These are phyloP conservation scores for Pseudocercospora musae DNA, from an alignment of 2,329 filamentous ascomycete genomes.

Conservation along the genomic window DNA sequence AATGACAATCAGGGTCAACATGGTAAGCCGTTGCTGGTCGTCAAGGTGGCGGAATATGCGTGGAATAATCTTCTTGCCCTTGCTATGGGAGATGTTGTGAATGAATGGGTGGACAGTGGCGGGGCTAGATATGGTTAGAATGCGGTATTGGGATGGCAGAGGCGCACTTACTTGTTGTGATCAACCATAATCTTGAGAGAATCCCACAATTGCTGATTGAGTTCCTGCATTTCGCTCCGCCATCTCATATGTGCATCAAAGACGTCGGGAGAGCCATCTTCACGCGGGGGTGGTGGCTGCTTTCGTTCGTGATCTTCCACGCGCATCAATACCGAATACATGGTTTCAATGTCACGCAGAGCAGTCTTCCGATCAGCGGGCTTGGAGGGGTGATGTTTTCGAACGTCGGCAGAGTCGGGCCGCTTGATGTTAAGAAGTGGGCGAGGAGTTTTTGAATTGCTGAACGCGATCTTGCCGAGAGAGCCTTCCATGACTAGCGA, in stretches of 20 bases:
- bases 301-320: slow-evolving; percentile 89
- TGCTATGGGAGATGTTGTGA: slow-evolving; percentile 86
- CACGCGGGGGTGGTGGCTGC: slow-evolving; percentile 66
- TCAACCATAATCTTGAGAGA: slow-evolving; percentile 91
- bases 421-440: slow-evolving; percentile 94
- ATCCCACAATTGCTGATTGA: slow-evolving; percentile 79
- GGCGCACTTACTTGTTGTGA: slow-evolving; percentile 47
- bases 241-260: slow-evolving; percentile 76
- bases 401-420: slow-evolving; percentile 64
- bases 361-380: slow-evolving; percentile 75
- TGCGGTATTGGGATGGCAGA: neutral
- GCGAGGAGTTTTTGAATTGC: slow-evolving; percentile 96
- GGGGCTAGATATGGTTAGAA: slow-evolving; percentile 50
- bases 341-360: slow-evolving; percentile 79
- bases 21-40: slow-evolving; percentile 88
- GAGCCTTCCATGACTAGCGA: slow-evolving; percentile 95
- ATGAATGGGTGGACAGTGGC: slow-evolving; percentile 83
- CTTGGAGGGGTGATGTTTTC: slow-evolving; percentile 47
- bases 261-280: slow-evolving; percentile 63
- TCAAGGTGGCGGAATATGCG: slow-evolving; percentile 92
- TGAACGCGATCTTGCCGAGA: slow-evolving; percentile 96
- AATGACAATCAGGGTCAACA: slow-evolving; percentile 91
- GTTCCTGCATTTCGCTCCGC: slow-evolving; percentile 65
- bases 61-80: slow-evolving; percentile 94
- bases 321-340: slow-evolving; percentile 85